These are phyloP conservation scores for Akanthomyces dipterigenus DNA, from an alignment of 2,329 filamentous ascomycete genomes.

Conservation along the genomic window DNA sequence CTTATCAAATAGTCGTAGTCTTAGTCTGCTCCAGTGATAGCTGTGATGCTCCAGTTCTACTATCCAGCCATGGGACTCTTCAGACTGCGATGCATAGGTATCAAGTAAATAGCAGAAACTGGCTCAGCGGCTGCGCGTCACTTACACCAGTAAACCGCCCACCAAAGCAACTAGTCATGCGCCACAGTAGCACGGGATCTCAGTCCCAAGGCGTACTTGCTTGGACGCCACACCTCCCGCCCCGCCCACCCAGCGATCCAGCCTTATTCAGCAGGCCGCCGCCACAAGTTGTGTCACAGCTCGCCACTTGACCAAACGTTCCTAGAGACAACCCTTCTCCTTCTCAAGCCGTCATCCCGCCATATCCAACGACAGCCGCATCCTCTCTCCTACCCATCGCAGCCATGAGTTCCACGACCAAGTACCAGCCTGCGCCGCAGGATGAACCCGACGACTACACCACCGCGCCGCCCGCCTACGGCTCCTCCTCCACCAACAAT, in stretches of 20 bases:
- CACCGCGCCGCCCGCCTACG: conserved; percentile 78
- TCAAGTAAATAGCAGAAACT: no score
- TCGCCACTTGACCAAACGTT: background rate
- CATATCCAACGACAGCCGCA: background rate
- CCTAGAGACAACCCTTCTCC: background rate
- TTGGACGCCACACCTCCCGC: background rate
- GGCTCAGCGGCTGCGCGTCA: no score
- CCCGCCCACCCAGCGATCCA: no score
- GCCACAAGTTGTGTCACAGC: background rate
- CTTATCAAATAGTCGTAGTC: background rate
- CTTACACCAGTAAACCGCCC: no score
- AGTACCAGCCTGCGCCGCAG: conserved; percentile 77
- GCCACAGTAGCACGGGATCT: conserved; percentile 13
- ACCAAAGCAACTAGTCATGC: conserved; percentile 12
- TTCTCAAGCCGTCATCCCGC: conserved; percentile 1
- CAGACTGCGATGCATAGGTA: no score
- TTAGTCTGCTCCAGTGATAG: background rate
- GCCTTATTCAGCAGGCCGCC: conserved; percentile 1
- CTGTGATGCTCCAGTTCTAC: background rate
- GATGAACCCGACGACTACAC: conserved; percentile 80
- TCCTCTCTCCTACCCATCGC: background rate
- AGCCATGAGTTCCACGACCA: conserved; percentile 65
- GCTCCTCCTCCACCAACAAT: conserved; percentile 39
- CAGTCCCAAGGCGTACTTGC: background rate
- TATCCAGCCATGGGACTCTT: background rate